Conservation (phyloP, 495 filamentous ascomycete species). For the Pyrenula aspistea region DNA sequence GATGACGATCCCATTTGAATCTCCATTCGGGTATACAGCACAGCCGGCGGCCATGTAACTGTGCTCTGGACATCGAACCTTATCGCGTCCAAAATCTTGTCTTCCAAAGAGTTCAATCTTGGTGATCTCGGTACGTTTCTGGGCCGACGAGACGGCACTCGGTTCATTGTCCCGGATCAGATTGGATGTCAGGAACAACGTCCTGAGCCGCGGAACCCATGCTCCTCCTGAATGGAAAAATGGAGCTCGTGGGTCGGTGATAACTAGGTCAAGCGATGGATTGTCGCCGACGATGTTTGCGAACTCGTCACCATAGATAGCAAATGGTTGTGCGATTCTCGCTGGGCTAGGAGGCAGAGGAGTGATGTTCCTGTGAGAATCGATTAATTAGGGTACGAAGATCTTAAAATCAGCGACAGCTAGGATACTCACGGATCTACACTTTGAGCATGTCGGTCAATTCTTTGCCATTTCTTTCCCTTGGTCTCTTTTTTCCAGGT, state of each 20-base stretch:
- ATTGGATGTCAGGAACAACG: constrained; percentile 49
- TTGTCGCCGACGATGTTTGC: constrained; percentile 15
- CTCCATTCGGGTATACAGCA: constrained; percentile 23
- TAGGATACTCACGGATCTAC: background rate
- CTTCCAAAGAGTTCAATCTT: constrained; percentile 13
- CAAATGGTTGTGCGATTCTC: background rate
- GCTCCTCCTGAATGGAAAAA: constrained; percentile 53
- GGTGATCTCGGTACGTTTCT: constrained; percentile 22
- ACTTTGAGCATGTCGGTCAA: background rate
- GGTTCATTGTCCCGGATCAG: constrained; percentile 4
- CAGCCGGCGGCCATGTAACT: constrained; percentile 47
- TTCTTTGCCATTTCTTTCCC: background rate
- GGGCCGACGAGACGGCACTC: background rate
- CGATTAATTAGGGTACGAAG: background rate
- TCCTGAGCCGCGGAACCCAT: constrained; percentile 31
- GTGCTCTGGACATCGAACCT: constrained; percentile 10
- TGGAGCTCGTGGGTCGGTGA: constrained; percentile 21
- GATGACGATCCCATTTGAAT: constrained; percentile 20
- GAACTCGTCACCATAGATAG: constrained; percentile 9
- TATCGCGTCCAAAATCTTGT: constrained; percentile 10
- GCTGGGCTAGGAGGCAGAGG: background rate
- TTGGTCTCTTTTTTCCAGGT: background rate
- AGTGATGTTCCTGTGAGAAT: background rate
- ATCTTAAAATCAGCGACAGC: no score
- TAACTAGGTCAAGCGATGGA: constrained; percentile 19